Evolutionary conservation across 1,284 basidiomycete species (phyloP).

Genomic region (Pyrrhoderma lamaoense): DNA sequence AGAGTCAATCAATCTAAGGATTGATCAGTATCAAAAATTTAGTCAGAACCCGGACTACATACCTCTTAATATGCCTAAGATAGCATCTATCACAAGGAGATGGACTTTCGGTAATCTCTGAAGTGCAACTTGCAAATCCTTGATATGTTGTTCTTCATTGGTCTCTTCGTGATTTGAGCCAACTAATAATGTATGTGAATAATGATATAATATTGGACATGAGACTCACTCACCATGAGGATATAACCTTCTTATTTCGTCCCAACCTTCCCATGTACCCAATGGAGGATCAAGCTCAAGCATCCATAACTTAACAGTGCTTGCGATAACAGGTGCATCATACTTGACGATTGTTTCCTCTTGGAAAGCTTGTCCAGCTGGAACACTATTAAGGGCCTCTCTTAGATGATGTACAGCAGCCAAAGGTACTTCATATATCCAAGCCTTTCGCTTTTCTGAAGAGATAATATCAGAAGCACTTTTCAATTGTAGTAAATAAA

Average conservation of each 20-base stretch:
- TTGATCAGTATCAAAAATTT: constrained; percentile 4
- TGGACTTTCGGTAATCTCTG: constrained; percentile 74
- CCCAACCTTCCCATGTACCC: constrained; percentile 82
- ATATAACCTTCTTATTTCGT: constrained; percentile 79
- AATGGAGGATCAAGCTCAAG: constrained; percentile 82
- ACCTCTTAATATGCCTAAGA: constrained; percentile 77
- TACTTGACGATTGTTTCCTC: constrained; percentile 64
- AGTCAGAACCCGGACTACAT: constrained; percentile 25
- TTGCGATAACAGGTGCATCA: constrained; percentile 81
- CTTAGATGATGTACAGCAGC: constrained; percentile 76
- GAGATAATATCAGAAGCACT: constrained; percentile 2
- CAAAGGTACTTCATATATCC: constrained; percentile 91
- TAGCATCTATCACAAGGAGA: constrained; percentile 72
- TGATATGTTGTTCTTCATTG: constrained; percentile 51
- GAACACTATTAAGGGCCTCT: constrained; percentile 70
- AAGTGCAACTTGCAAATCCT: constrained; percentile 63
- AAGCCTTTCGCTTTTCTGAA: constrained; percentile 80
- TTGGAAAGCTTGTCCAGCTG: constrained; percentile 57
- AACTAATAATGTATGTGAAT: constrained; percentile 30
- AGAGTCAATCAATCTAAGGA: constrained; percentile 54
- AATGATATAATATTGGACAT: neutral
- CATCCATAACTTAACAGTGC: constrained; percentile 78
- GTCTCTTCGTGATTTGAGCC: constrained; percentile 48
- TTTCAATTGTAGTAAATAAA: neutral
- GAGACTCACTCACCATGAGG: constrained; percentile 41